These are phyloP conservation scores for Teratosphaeria nubilosa DNA, from an alignment of 2,329 filamentous ascomycete genomes.

Conservation along the genomic window DNA sequence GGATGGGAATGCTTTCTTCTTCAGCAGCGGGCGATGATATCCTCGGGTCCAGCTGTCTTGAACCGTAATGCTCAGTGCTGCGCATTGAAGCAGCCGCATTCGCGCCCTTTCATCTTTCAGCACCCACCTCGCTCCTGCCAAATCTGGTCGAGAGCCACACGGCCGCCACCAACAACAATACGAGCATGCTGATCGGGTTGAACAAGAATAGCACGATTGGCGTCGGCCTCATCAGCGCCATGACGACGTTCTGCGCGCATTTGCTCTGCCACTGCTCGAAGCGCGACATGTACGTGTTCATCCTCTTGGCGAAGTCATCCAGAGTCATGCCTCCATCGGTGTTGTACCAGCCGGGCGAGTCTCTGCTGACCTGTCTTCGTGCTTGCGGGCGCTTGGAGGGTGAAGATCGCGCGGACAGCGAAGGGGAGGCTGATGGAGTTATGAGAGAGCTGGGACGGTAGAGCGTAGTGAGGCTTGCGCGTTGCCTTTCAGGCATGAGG, in stretches of 20 bases:
- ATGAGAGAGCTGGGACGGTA: neutral
- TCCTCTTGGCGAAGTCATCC: slow-evolving; percentile 18
- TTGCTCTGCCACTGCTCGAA: slow-evolving; percentile 17
- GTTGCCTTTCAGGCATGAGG: slow-evolving; percentile 10
- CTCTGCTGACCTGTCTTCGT: neutral
- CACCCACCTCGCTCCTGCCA: neutral
- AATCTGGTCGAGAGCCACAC: slow-evolving; percentile 6
- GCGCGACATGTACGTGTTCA: slow-evolving; percentile 15
- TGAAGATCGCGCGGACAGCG: neutral
- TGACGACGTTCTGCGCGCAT: slow-evolving; percentile 23
- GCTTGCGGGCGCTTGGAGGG: neutral
- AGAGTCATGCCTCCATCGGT: slow-evolving; percentile 16
- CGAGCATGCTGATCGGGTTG: slow-evolving; percentile 20
- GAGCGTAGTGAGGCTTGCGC: slow-evolving; percentile 1
- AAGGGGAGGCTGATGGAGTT: neutral
- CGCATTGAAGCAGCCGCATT: neutral
- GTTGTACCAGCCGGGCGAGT: slow-evolving; percentile 21
- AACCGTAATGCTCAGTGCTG: neutral
- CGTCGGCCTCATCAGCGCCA: slow-evolving; percentile 22
- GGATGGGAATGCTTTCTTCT: slow-evolving; percentile 85
- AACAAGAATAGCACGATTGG: slow-evolving; percentile 21
- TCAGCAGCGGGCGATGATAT: slow-evolving; percentile 5
- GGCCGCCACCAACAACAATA: slow-evolving; percentile 13
- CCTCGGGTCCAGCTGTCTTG: neutral
- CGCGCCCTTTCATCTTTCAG: neutral